Evolutionary conservation across 306 rosid genomes (phyloP), one percentile per base, ranked within the genome.

Genomic region (Inga oerstediana): DNA sequence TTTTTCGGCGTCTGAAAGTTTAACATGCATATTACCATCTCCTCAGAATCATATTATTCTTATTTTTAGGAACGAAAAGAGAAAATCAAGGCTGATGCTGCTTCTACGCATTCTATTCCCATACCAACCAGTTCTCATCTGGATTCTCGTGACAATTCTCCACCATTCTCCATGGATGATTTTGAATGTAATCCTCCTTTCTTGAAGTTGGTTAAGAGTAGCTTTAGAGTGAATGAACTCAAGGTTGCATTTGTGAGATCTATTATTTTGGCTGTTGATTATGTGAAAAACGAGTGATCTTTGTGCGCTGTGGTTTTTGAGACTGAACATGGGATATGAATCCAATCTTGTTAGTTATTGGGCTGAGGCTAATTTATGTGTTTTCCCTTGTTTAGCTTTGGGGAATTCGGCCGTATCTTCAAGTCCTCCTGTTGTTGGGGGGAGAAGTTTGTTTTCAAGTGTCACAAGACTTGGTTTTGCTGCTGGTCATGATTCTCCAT

Each of bases 391-490:
- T 81, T 81, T 81, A 96, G 99, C 98, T 76, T 88, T 96, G 88
- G 98, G 98, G 80, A 93, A 84, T 85, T 84, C 96, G 68, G 59
- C 89, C 17, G 72, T 56, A 43, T 89, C 98, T 45, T 87, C 96
- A 5, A 95, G 99, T 83, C 88, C 97, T 61, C 94, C 97, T 0
- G 65, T 90, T 85, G 89, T 89, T 68, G 97, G 90, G 70, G 98
- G 89, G 84, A 88, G 97, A 84, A 88, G 79, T 65, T 90, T 91
- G 72, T 96, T 96, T 79, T 96, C 98, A 16, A 96, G 79, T 66
- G 99, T 96, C 72, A 92, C 99, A 2, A 89, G 82, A 87, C 94
- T 93, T 72, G 99, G 99, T 77, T 96, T 93, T 80, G 98, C 98
- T 71, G 98, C 99, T 37, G 98, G 65, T n/a, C 98, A 96, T 71